These are phyloP conservation scores for Rhinocladiella similis DNA, from an alignment of 2,329 filamentous ascomycete genomes.

Conservation along the genomic window DNA sequence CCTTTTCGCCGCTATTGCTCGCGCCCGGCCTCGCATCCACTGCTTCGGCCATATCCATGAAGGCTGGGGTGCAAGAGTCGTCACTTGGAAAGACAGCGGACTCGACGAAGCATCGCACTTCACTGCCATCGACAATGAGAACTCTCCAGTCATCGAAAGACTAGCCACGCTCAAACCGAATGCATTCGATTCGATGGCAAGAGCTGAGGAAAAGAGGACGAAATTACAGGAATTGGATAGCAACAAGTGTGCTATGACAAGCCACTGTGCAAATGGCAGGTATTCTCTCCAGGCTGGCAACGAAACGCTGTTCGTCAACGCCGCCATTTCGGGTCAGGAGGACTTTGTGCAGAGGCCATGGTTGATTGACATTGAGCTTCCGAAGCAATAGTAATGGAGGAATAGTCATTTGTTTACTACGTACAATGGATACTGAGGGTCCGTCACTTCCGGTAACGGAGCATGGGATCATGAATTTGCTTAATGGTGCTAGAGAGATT, in stretches of 20 bases:
- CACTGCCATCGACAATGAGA: conserved; percentile 46
- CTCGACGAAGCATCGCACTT: conserved; percentile 45
- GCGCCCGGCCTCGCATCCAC: conserved; percentile 36
- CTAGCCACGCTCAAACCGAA: conserved; percentile 16
- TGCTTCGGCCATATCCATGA: conserved; percentile 48
- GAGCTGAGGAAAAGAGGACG: conserved; percentile 1
- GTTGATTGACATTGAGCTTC: conserved; percentile 54
- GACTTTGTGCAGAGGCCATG: conserved; percentile 53
- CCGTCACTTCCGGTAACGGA: too few species aligned
- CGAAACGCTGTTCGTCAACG: conserved; percentile 63
- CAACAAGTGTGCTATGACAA: conserved; percentile 39
- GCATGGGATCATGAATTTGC: too few species aligned
- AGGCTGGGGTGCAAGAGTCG: conserved; percentile 57
- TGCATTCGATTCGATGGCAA: conserved; percentile 8
- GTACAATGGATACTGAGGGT: too few species aligned
- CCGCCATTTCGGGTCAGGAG: conserved; percentile 51
- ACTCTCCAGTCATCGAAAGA: conserved; percentile 40
- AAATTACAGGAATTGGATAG: conserved; percentile 16
- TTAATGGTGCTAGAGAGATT: too few species aligned
- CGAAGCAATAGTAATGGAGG: conserved; percentile 24
- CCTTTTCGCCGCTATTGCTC: conserved; percentile 36
- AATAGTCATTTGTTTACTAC: too few species aligned
- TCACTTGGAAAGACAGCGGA: conserved; percentile 49
- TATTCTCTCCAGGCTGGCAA: conserved; percentile 38
- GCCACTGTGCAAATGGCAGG: conserved; percentile 41